Evolutionary conservation across 106 monocot genomes (phyloP).

Genomic region (Dendrobium catenatum): DNA sequence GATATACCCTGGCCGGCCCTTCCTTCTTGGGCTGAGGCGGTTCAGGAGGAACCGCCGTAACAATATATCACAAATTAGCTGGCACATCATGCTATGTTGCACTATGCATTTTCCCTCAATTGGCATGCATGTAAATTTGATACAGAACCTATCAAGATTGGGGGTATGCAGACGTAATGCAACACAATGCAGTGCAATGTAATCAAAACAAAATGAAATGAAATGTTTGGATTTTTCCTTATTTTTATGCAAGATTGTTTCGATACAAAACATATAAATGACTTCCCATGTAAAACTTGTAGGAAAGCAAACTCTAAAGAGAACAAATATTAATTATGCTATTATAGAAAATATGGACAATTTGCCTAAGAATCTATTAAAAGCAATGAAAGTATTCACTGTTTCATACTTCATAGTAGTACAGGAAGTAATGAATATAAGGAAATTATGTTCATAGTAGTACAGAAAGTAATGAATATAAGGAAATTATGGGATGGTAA

Average conservation of each 20-base stretch:
- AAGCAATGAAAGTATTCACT: background rate
- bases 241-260: too few species aligned
- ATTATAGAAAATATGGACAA: background rate
- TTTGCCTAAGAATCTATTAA: background rate
- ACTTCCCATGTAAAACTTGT: background rate
- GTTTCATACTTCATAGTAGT: background rate
- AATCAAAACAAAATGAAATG: too few species aligned
- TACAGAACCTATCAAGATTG: background rate
- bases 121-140: background rate
- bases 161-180: background rate
- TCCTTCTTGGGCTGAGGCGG: too few species aligned
- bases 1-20: too few species aligned
- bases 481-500: background rate
- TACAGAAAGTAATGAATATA: constrained; percentile 9
- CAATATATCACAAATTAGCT: background rate
- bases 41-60: too few species aligned
- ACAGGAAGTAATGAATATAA: constrained; percentile 8
- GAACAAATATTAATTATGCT: background rate
- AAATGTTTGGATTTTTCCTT: too few species aligned
- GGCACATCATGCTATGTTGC: background rate
- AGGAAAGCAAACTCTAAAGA: background rate
- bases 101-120: background rate
- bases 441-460: background rate
- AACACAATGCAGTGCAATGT: background rate
- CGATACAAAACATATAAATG: background rate